Base-by-base conservation (phyloP, 2,329 filamentous ascomycete species). In the Aspergillus japonicus region DNA sequence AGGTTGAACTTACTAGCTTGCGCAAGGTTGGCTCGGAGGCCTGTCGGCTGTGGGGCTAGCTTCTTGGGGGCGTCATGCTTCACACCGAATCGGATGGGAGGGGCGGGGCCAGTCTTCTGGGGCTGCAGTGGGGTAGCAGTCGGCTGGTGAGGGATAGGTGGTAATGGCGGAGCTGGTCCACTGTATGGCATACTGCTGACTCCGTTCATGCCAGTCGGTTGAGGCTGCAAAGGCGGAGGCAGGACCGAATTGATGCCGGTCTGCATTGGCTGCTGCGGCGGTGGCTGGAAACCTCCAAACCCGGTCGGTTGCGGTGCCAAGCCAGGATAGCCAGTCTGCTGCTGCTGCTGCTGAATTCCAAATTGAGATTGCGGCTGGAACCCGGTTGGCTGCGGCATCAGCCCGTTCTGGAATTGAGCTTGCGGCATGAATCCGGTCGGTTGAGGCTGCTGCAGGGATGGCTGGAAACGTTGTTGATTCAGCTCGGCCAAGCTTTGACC, bases 31-130 rank as follows among this genome's bases (percentile, higher is more conserved):
- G 95, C 95, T 80, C 90, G 87, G 69, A 90, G 83, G 64, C 95
- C 95, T 6, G 95, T 99, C 29, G 92, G 85, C 79, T 98, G 95
- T 31, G 93, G 87, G 62, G 85, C 83, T 68, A 98, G 79, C 75
- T 90, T 95, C 77, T 92, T 92, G 31, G 87, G 80, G 29, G 87
- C 80, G 52, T 87, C 86, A 29, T 82, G 80, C 59, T 85, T 83
- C 39, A 96, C 88, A 44, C 95, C 95, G 74, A 99, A 99, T 61
- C 92, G 86, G 19, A 99, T 89, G 24, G 92, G 87, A 50, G 95
- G 95, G 21, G 94, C 82, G 6, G 95, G 95, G 0, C 91, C 91
- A 8, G 91, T 96, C 80, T 90, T 88, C 73, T 96, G 91, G 50
- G 91, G 85, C 63, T 88, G 78, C 57, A 94, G 77, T 60, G 90